Percentiles rank a stretch among this genome's conserved stretches.
Conservation (phyloP, 2,329 filamentous ascomycete species). For the Calonectria montana region DNA sequence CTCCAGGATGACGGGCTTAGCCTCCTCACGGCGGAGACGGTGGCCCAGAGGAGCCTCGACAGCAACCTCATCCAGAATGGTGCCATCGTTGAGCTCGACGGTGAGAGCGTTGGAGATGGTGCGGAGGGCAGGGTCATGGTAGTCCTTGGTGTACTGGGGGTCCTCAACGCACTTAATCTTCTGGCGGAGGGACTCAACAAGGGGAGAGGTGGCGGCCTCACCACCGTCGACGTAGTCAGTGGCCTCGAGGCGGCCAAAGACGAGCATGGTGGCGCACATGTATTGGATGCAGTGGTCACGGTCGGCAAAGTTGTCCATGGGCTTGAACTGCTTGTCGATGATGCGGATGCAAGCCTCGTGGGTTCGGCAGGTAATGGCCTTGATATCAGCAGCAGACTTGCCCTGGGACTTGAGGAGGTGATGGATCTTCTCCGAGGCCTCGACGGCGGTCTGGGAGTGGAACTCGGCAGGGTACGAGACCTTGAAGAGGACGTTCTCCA, state of each 20-base stretch:
- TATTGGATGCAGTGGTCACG: slow-evolving; percentile 99
- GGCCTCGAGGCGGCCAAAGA: slow-evolving; percentile 92
- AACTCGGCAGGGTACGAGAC: slow-evolving; percentile 99
- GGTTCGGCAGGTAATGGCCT: slow-evolving; percentile 91
- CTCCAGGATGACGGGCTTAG: slow-evolving; percentile 94
- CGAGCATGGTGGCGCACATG: slow-evolving; percentile 97
- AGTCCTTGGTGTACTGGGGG: slow-evolving; percentile 92
- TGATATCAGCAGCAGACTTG: slow-evolving; percentile 94
- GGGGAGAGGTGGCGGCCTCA: slow-evolving; percentile 89
- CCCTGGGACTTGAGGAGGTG: slow-evolving; percentile 83
- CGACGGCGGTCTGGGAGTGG: slow-evolving; percentile 98
- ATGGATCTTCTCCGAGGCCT: slow-evolving; percentile 91
- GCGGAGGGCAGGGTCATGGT: slow-evolving; percentile 92
- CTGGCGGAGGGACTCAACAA: slow-evolving; percentile 91
- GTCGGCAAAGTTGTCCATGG: slow-evolving; percentile 99
- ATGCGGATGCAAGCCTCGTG: slow-evolving; percentile 99
- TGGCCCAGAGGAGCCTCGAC: slow-evolving; percentile 97
- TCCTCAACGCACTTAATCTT: slow-evolving; percentile 98
- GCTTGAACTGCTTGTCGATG: slow-evolving; percentile 99
- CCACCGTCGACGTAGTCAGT: slow-evolving; percentile 93
- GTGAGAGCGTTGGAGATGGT: slow-evolving; percentile 98
- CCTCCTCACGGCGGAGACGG: slow-evolving; percentile 90
- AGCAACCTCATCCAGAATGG: slow-evolving; percentile 87
- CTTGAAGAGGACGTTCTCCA: slow-evolving; percentile 99
- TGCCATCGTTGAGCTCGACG: slow-evolving; percentile 94